Evolutionary conservation across 768 basidiomycete species (phyloP).

Genomic region (Glaciozyma antarctica): DNA sequence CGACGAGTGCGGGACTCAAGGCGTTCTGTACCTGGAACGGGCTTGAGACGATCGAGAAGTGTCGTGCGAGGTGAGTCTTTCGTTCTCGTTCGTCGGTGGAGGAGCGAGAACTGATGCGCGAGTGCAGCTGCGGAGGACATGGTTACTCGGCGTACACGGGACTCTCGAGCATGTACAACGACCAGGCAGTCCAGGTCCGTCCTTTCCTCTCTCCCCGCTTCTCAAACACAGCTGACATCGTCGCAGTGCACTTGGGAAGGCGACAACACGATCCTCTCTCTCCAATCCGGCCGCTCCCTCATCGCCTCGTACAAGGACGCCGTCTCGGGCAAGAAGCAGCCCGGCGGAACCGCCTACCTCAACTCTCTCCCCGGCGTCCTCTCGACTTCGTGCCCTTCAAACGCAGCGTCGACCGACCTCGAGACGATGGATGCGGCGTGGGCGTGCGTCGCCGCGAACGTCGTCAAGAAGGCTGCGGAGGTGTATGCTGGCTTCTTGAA

Average conservation of each 20-base stretch:
- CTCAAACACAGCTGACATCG: conserved; percentile 42
- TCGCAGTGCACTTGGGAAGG: conserved; percentile 45
- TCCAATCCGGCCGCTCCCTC: conserved; percentile 33
- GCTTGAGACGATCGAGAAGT: conserved; percentile 44
- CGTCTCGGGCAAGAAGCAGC: conserved; percentile 38
- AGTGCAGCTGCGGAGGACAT: conserved; percentile 40
- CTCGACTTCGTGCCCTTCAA: conserved; percentile 35
- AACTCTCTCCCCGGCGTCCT: conserved; percentile 36
- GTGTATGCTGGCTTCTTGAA: conserved; percentile 39
- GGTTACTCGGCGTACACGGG: conserved; percentile 42
- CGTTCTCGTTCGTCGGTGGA: too few species aligned
- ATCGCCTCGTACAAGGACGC: conserved; percentile 37
- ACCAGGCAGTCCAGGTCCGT: conserved; percentile 42
- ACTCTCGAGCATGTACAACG: conserved; percentile 38
- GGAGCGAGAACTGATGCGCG: too few species aligned
- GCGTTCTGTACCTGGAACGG: conserved; percentile 46
- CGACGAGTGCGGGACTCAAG: conserved; percentile 44
- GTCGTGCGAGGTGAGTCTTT: conserved; percentile 36
- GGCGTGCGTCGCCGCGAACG: conserved; percentile 42
- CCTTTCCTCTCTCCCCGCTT: neutral
- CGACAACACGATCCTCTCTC: conserved; percentile 38
- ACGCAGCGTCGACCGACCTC: conserved; percentile 36
- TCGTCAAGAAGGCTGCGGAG: conserved; percentile 41
- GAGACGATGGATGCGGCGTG: conserved; percentile 41
- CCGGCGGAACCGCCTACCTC: conserved; percentile 43